These are phyloP conservation scores for Liriodendron chinense DNA, from an alignment of 164 flowering plant species.

Conservation along the genomic window DNA sequence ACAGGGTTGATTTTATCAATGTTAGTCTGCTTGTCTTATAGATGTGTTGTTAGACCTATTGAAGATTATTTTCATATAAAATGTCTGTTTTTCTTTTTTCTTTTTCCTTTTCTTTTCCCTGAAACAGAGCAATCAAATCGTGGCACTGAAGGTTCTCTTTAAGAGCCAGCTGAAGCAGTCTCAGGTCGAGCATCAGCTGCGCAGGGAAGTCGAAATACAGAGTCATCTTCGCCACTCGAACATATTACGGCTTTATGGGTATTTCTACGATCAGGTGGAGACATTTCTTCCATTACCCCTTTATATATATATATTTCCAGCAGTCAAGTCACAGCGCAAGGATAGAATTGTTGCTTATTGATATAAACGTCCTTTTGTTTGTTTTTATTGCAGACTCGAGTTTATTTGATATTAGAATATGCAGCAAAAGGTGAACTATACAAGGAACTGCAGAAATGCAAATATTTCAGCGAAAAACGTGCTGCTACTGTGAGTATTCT, in stretches of 20 bases:
- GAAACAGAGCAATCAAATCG: slow-evolving; percentile 85
- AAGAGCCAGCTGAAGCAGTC: slow-evolving; percentile 92
- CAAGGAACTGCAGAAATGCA: slow-evolving; percentile 89
- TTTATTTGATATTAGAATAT: slow-evolving; percentile 87
- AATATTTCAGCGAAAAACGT: slow-evolving; percentile 88
- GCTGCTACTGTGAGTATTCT: slow-evolving; percentile 85
- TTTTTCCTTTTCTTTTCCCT: background rate
- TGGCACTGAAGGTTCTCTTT: slow-evolving; percentile 93
- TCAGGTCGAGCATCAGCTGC: slow-evolving; percentile 96
- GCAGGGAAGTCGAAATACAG: slow-evolving; percentile 94
- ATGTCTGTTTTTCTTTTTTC: background rate
- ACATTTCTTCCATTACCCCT: background rate
- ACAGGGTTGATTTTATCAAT: background rate
- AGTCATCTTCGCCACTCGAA: slow-evolving; percentile 91
- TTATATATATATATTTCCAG: background rate
- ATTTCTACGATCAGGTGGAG: slow-evolving; percentile 88
- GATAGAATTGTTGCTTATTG: background rate
- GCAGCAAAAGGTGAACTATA: slow-evolving; percentile 95
- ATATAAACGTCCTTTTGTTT: background rate
- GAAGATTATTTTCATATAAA: background rate
- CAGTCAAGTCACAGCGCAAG: background rate
- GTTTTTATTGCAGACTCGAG: slow-evolving; percentile 66
- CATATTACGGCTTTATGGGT: slow-evolving; percentile 84
- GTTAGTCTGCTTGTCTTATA: background rate
- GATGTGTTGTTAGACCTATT: background rate